phyloP scores from a whole-genome alignment of 148 eudicot genomes.

The Chenopodium berlandieri region DNA sequence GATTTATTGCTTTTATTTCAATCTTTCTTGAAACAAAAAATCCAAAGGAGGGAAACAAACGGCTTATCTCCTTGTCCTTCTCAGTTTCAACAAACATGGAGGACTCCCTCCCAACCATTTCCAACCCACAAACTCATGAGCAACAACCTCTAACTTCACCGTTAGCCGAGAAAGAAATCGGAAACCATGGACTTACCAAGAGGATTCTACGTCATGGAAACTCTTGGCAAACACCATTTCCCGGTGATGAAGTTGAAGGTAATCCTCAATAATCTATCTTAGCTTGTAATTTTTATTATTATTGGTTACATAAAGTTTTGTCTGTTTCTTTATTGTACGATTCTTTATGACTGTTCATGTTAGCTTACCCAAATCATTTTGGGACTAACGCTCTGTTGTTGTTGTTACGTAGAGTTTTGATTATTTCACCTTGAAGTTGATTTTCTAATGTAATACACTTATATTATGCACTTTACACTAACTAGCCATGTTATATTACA shows the following conservation, averaged over 20 bases:
- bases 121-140: conserved; percentile 8
- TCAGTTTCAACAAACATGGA: conserved; percentile 9
- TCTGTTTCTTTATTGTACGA: too few species aligned
- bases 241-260: conserved; percentile 59
- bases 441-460: too few species aligned
- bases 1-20: neutral
- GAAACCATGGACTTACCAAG: conserved; percentile 37
- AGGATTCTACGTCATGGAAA: conserved; percentile 32
- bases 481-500: too few species aligned
- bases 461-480: too few species aligned
- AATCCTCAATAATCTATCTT: neutral
- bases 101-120: conserved; percentile 15
- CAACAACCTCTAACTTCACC: neutral
- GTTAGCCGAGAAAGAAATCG: conserved; percentile 25
- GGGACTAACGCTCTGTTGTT: too few species aligned
- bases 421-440: neutral
- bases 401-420: too few species aligned
- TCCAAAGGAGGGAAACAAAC: conserved; percentile 53
- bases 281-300: neutral
- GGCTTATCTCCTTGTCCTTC: conserved; percentile 34
- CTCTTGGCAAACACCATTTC: conserved; percentile 47
- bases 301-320: too few species aligned
- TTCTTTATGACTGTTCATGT: too few species aligned
- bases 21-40: conserved; percentile 6
- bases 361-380: too few species aligned